These are phyloP conservation scores for Durotheca rogersii DNA, from an alignment of 495 filamentous ascomycete genomes.

Conservation along the genomic window DNA sequence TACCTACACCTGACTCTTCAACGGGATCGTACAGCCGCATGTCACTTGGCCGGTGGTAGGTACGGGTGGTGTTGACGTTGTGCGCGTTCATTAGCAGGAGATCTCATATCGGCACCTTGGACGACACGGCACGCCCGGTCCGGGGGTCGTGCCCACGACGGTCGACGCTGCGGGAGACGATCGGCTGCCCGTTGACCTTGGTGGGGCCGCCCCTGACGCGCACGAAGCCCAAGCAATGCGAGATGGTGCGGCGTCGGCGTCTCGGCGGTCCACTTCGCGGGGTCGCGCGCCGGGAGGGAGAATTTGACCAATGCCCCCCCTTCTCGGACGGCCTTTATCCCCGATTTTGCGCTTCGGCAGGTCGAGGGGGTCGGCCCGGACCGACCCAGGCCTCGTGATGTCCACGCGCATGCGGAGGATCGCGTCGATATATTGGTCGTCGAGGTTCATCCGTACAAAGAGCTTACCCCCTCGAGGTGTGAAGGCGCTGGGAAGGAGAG, in stretches of 20 bases:
- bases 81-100: constrained; percentile 66
- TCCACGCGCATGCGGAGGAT: constrained; percentile 50
- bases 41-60: constrained; percentile 63
- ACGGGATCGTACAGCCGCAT: constrained; percentile 59
- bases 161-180: constrained; percentile 62
- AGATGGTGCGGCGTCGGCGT: constrained; percentile 60
- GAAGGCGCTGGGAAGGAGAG: constrained; percentile 52
- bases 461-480: constrained; percentile 63
- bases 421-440: constrained; percentile 55
- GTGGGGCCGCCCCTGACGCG: constrained; percentile 59
- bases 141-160: constrained; percentile 63
- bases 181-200: constrained; percentile 58
- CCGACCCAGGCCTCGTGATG: constrained; percentile 30
- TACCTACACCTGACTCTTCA: constrained; percentile 59
- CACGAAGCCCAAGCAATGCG: constrained; percentile 59
- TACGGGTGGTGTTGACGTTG: constrained; percentile 66
- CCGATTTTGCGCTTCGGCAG: constrained; percentile 16
- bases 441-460: constrained; percentile 55
- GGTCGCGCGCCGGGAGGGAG: constrained; percentile 45
- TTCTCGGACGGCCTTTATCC: constrained; percentile 1
- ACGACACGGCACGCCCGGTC: constrained; percentile 59
- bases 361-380: constrained; percentile 41
- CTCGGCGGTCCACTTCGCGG: constrained; percentile 67
- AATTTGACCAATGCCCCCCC: constrained; percentile 35
- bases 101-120: constrained; percentile 57